These are phyloP conservation scores for Rhipidocladum racemiflorum DNA, from an alignment of 176 grass and related monocot genomes.

Conservation along the genomic window DNA sequence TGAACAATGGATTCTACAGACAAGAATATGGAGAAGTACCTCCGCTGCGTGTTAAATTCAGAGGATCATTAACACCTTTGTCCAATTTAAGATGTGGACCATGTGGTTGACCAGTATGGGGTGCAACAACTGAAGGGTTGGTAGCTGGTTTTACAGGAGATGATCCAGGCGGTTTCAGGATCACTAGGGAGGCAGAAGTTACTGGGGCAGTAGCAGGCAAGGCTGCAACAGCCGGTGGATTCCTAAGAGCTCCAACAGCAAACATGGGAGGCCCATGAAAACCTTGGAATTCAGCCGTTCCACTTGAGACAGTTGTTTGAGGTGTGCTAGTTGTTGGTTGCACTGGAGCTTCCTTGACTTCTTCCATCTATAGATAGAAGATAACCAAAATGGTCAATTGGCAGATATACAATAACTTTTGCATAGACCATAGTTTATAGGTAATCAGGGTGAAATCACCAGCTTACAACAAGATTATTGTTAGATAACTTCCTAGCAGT, in stretches of 20 bases:
- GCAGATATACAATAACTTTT: conserved; percentile 9
- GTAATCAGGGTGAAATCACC: conserved; percentile 2
- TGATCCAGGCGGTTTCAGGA: conserved; percentile 42
- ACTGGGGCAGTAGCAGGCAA: conserved; percentile 34
- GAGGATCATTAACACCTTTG: conserved; percentile 46
- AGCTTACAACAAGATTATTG: neutral
- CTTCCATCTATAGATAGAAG: conserved; percentile 75
- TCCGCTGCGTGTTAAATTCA: conserved; percentile 47
- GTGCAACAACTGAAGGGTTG: conserved; percentile 40
- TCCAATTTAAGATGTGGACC: conserved; percentile 41
- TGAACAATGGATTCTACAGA: neutral
- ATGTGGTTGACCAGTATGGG: conserved; percentile 31
- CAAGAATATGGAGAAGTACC: conserved; percentile 47
- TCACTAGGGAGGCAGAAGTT: conserved; percentile 38
- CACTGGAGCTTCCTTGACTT: conserved; percentile 61
- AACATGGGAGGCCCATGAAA: conserved; percentile 53
- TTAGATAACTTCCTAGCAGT: neutral
- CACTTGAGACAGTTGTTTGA: conserved; percentile 37
- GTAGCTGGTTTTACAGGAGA: conserved; percentile 44
- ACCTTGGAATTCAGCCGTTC: conserved; percentile 45
- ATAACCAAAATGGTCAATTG: conserved; percentile 6
- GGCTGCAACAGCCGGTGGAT: conserved; percentile 12
- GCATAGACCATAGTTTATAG: neutral
- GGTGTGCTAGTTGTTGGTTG: conserved; percentile 51
- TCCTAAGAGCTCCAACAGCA: conserved; percentile 38